Conservation (phyloP, 139 green algal genomes). For the Astrephomene gubernaculifera region DNA sequence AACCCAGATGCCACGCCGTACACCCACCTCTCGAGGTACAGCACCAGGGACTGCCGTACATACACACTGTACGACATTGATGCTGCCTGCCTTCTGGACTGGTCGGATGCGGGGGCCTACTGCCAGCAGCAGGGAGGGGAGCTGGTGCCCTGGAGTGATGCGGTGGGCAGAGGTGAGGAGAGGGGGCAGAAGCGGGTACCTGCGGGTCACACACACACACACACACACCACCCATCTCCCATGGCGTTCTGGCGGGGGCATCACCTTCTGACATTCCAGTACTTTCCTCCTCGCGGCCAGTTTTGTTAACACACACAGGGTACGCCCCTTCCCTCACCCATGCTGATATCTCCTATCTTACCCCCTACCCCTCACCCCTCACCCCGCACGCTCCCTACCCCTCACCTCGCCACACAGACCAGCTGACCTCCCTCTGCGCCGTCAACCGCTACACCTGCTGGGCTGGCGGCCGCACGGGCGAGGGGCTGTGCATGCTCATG, state of each 20-base stretch:
- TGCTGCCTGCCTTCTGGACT: neutral
- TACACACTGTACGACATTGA: neutral
- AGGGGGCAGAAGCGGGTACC: neutral
- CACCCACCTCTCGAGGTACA: neutral
- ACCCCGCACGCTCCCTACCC: neutral
- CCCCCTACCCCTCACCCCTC: neutral
- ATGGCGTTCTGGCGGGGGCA: no score
- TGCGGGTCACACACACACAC: neutral
- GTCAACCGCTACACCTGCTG: neutral
- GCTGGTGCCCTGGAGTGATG: neutral
- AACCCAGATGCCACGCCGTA: neutral
- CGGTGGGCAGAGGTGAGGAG: neutral
- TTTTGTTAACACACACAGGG: neutral
- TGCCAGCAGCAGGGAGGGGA: neutral
- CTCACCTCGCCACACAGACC: neutral
- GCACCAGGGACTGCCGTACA: neutral
- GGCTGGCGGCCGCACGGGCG: neutral
- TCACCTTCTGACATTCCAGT: no score
- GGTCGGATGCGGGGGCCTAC: neutral
- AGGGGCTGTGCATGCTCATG: no score
- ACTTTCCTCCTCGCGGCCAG: no score
- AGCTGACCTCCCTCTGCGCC: neutral
- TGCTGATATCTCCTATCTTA: neutral
- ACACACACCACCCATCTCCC: neutral
- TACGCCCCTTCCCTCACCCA: neutral